Evolutionary conservation across 176 grass and related monocot species (phyloP).

Genomic region (Carex scoparia): DNA sequence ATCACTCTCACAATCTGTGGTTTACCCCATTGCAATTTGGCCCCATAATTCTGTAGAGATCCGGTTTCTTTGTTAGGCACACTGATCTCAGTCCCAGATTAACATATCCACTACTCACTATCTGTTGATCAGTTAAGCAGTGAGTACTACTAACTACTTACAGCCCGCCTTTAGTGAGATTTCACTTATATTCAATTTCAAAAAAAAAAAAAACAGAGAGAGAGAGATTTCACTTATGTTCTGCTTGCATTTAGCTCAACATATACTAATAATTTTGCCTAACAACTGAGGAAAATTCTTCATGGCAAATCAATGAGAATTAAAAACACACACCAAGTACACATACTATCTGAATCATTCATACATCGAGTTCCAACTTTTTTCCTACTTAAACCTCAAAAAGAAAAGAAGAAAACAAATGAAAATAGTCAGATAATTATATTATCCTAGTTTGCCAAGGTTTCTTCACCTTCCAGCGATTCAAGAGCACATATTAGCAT

Average conservation of each 20-base stretch:
- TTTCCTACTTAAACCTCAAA: neutral
- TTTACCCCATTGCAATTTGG: neutral
- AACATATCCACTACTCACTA: neutral
- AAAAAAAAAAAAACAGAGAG: too few species aligned
- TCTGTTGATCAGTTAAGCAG: neutral
- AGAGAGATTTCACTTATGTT: neutral
- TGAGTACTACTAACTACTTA: neutral
- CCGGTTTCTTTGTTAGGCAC: neutral
- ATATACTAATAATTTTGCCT: neutral
- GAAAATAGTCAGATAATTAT: neutral
- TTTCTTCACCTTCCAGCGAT: slow-evolving; percentile 19
- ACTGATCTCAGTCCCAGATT: neutral
- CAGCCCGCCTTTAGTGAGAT: neutral
- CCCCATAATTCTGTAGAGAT: neutral
- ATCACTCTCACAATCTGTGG: neutral
- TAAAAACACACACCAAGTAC: neutral
- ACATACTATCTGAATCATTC: neutral
- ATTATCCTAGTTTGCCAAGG: neutral
- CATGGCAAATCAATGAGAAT: neutral
- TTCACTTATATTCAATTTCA: too few species aligned
- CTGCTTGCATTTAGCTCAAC: neutral
- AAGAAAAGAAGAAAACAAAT: neutral
- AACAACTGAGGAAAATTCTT: neutral
- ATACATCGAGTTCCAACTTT: neutral
- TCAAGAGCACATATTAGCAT: slow-evolving; percentile 48